Conservation (phyloP, 2,329 filamentous ascomycete species). For the Fusarium sp. region DNA sequence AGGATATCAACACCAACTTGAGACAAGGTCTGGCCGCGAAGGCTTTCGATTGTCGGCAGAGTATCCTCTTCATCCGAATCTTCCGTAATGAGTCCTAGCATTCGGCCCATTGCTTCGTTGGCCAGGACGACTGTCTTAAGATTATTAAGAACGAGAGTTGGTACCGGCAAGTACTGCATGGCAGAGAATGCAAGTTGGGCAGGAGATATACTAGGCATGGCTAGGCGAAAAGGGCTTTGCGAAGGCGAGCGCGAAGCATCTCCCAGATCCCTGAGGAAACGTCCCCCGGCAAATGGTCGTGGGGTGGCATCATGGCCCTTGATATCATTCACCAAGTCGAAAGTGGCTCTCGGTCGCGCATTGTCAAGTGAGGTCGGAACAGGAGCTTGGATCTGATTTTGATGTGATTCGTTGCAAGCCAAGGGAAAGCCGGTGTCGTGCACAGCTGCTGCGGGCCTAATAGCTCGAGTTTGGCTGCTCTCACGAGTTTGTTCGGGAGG, state of each 20-base stretch:
- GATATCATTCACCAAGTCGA: constrained; percentile 26
- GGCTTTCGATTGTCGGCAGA: constrained; percentile 61
- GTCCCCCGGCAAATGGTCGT: constrained; percentile 39
- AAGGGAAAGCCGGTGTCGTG: constrained; percentile 34
- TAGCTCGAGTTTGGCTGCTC: constrained; percentile 43
- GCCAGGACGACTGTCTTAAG: constrained; percentile 75
- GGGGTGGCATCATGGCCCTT: constrained; percentile 38
- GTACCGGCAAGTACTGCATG: constrained; percentile 77
- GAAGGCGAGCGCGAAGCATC: constrained; percentile 46
- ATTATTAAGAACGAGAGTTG: constrained; percentile 72
- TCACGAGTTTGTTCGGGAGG: constrained; percentile 43
- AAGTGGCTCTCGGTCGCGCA: constrained; percentile 28
- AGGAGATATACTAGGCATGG: constrained; percentile 58
- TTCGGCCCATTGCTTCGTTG: constrained; percentile 77
- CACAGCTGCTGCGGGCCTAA: constrained; percentile 32
- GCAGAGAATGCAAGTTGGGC: constrained; percentile 70
- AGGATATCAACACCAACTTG: constrained; percentile 78
- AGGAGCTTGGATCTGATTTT: constrained; percentile 24
- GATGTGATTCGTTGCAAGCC: constrained; percentile 22
- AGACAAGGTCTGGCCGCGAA: constrained; percentile 71
- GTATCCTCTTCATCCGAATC: constrained; percentile 51
- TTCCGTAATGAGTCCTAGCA: constrained; percentile 66
- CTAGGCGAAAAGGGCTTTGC: constrained; percentile 50
- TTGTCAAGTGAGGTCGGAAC: constrained; percentile 14
- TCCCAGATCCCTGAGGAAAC: constrained; percentile 48